Evolutionary conservation across 495 filamentous ascomycete species (phyloP).

Genomic region (Cryomyces minteri): DNA sequence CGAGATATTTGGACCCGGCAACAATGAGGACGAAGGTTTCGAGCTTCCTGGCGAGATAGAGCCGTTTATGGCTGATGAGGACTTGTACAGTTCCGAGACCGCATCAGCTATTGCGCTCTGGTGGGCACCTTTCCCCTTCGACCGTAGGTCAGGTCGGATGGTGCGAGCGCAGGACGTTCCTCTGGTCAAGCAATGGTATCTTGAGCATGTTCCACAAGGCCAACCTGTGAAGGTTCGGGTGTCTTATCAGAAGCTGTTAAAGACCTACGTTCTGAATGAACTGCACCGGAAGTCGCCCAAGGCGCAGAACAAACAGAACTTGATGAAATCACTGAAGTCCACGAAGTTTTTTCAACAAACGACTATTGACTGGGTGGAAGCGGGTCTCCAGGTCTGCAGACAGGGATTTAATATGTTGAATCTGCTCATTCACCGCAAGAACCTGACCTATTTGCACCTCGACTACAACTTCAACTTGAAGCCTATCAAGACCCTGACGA

Average conservation of each 20-base stretch:
- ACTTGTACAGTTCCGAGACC: slow-evolving; percentile 78
- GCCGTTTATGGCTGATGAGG: slow-evolving; percentile 81
- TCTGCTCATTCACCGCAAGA: slow-evolving; percentile 93
- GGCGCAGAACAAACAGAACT: slow-evolving; percentile 83
- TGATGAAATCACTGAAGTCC: slow-evolving; percentile 74
- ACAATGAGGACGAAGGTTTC: slow-evolving; percentile 77
- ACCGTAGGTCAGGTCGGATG: slow-evolving; percentile 93
- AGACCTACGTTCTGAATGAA: slow-evolving; percentile 92
- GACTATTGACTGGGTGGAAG: slow-evolving; percentile 98
- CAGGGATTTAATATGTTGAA: slow-evolving; percentile 99
- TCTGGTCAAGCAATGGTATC: slow-evolving; percentile 95
- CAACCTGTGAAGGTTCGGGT: slow-evolving; percentile 96
- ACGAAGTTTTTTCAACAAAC: slow-evolving; percentile 99
- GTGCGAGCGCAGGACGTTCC: slow-evolving; percentile 94
- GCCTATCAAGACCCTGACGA: slow-evolving; percentile 95
- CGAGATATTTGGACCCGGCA: slow-evolving; percentile 74
- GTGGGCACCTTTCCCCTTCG: slow-evolving; percentile 97
- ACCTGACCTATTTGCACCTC: slow-evolving; percentile 93
- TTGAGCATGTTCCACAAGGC: slow-evolving; percentile 82
- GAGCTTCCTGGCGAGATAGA: slow-evolving; percentile 62
- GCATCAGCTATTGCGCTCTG: slow-evolving; percentile 83
- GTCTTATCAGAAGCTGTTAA: slow-evolving; percentile 97
- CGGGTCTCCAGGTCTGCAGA: slow-evolving; percentile 91
- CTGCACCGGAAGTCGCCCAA: slow-evolving; percentile 89
- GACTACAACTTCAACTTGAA: slow-evolving; percentile 99